Conservation (phyloP, 345 rosid species). For the Euphorbia tirucalli region DNA sequence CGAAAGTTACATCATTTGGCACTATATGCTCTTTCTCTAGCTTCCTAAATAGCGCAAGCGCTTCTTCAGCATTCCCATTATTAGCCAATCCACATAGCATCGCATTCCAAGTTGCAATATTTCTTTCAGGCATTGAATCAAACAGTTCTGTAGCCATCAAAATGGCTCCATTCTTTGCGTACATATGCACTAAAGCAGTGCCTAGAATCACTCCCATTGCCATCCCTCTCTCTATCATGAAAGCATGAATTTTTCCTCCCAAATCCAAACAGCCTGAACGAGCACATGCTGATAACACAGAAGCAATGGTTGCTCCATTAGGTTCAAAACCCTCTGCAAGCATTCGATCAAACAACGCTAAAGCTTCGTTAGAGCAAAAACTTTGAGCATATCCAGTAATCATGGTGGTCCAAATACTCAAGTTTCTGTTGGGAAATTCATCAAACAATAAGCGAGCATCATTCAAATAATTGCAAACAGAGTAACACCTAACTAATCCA, state of each 20-base stretch:
- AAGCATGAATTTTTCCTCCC: constrained; percentile 22
- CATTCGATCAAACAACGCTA: constrained; percentile 28
- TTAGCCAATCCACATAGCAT: constrained; percentile 26
- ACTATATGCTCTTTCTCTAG: constrained; percentile 19
- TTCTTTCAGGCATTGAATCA: constrained; percentile 22
- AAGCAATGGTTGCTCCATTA: constrained; percentile 25
- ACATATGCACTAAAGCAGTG: constrained; percentile 33
- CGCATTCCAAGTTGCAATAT: constrained; percentile 29
- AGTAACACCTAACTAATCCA: constrained; percentile 17
- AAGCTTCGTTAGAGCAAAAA: constrained; percentile 20
- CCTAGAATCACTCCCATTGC: constrained; percentile 27
- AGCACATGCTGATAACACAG: constrained; percentile 30
- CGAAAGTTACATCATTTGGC: constrained; percentile 29
- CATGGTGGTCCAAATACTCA: constrained; percentile 28
- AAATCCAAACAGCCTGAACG: constrained; percentile 27
- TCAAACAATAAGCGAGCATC: constrained; percentile 24
- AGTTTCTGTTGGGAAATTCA: constrained; percentile 6
- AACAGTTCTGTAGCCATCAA: constrained; percentile 21
- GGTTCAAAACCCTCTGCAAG: constrained; percentile 24
- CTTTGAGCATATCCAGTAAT: constrained; percentile 30
- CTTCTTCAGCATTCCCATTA: constrained; percentile 28
- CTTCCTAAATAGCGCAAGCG: constrained; percentile 17
- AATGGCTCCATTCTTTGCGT: constrained; percentile 23
- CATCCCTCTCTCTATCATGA: constrained; percentile 13
- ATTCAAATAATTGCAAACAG: constrained; percentile 9